Evolutionary conservation across 495 filamentous ascomycete genomes (phyloP).

Genomic region (Hypomontagnella submonticulosa): DNA sequence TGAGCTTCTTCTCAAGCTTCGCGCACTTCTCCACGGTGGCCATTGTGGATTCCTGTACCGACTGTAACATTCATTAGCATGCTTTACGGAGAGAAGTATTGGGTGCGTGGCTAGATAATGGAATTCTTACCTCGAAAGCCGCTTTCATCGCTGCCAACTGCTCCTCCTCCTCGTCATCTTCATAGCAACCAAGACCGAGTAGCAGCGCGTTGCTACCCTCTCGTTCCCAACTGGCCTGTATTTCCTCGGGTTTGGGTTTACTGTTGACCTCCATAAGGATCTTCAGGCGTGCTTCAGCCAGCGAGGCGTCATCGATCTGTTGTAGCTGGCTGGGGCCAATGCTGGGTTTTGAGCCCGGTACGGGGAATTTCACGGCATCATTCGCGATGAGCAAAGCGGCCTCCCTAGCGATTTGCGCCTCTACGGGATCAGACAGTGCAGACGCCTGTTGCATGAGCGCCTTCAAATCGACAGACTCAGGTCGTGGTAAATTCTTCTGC

Average conservation of each 20-base stretch:
- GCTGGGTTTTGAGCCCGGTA: constrained; percentile 71
- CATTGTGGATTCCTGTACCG: constrained; percentile 75
- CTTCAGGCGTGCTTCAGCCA: constrained; percentile 80
- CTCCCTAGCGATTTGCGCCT: constrained; percentile 75
- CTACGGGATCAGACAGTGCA: constrained; percentile 49
- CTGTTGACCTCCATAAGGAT: constrained; percentile 77
- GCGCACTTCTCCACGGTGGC: constrained; percentile 80
- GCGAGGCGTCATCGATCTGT: constrained; percentile 72
- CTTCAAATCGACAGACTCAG: constrained; percentile 75
- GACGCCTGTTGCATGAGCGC: constrained; percentile 70
- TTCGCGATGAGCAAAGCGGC: constrained; percentile 80
- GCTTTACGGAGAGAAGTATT: background rate
- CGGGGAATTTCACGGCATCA: constrained; percentile 79
- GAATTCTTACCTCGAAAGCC: constrained; percentile 70
- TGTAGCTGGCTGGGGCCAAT: constrained; percentile 70
- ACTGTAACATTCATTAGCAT: constrained; percentile 60
- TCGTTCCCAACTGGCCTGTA: constrained; percentile 74
- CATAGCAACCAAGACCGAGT: constrained; percentile 81
- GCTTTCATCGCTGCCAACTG: constrained; percentile 68
- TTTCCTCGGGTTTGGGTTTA: constrained; percentile 67
- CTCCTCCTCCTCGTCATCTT: constrained; percentile 75
- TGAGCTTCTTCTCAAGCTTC: constrained; percentile 94
- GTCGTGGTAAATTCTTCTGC: constrained; percentile 84
- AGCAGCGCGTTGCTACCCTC: constrained; percentile 68
- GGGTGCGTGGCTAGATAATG: constrained; percentile 1